Evolutionary conservation across 2,329 filamentous ascomycete species (phyloP), one percentile per base, ranked within the genome.

Genomic region (Xylaria sp.): DNA sequence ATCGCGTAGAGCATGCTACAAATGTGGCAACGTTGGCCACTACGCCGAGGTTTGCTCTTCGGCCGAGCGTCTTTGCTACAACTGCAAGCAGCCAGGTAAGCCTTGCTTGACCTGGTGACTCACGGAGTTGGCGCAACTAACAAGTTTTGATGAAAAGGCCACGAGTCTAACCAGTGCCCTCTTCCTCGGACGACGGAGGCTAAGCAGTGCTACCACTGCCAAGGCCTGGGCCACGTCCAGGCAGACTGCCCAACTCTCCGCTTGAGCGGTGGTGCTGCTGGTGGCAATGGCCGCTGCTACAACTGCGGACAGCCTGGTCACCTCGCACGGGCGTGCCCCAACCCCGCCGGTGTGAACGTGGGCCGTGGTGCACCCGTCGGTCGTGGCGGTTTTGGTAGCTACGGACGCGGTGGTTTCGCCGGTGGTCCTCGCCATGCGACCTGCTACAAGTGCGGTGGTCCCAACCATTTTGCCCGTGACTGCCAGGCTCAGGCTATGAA

Each of bases 161-260:
- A 99, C 81, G 95, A 99, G 84, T 98, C 94, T 70, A 98, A 96
- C 83, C 91, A 91, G 79, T 99, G 95, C 86, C 95, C 95, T 73
- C 89, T 94, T 76, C 95, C 95, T 75, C 91, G 95, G 79, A 97
- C 94, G 65, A 97, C 95, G 69, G 95, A 99, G 83, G 93, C 93
- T 56, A 99, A 99, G 89, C 95, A 99, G 85, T 99, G 95, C 88
- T 99, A 99, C 80, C 95, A 98, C 83, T 99, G 95, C 86, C 95
- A 98, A 84, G 95, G 95, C 63, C 87, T 98, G 66, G 95, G 95
- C 70, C 95, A 99, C 78, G 95, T 99, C 74, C 95, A 99, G 84
- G 95, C 95, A 71, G 95, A 99, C 80, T 99, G 95, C 87, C 95
- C 95, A 74, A 98, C 95, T 66, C 87, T 99, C 69, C 92, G 95